Percentiles rank a stretch among this genome's conserved stretches.
phyloP scores from a whole-genome alignment of 805 yeast species.

The Candida ficus region DNA sequence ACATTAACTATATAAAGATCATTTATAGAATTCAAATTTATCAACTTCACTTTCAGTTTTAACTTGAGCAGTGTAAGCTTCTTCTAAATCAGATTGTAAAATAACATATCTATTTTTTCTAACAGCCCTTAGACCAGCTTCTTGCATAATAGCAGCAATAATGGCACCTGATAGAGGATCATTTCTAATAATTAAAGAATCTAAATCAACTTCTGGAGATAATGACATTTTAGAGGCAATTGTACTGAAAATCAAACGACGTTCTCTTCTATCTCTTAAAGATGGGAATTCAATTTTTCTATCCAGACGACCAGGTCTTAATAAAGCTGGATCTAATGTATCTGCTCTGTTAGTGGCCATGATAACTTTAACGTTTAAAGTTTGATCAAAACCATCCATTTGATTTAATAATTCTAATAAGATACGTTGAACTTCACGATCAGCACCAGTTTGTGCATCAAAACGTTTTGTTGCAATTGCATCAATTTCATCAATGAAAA shows the following conservation, averaged over 20 bases:
- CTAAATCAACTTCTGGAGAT: conserved; percentile 96
- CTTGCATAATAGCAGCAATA: conserved; percentile 99
- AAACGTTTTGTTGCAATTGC: conserved; percentile 99
- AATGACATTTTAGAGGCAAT: conserved; percentile 96
- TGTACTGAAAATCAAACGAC: conserved; percentile 93
- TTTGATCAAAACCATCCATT: conserved; percentile 99
- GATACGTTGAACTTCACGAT: conserved; percentile 98
- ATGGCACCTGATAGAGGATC: conserved; percentile 97
- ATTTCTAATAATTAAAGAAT: conserved; percentile 88
- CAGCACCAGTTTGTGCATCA: conserved; percentile 99
- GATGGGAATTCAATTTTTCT: conserved; percentile 97
- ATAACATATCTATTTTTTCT: conserved; percentile 97
- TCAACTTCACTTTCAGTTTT: conserved; percentile 94
- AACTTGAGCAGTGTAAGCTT: conserved; percentile 95
- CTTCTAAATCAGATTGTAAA: conserved; percentile 92
- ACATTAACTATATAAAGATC: no score
- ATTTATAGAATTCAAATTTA: conserved; percentile 96
- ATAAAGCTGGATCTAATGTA: conserved; percentile 94
- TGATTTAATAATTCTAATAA: conserved; percentile 92
- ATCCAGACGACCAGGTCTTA: conserved; percentile 98
- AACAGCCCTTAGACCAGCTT: conserved; percentile 97
- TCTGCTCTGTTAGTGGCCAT: conserved; percentile 99
- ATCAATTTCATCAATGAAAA: conserved; percentile 97
- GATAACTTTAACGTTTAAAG: conserved; percentile 91
- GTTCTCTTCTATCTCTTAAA: conserved; percentile 93